Conservation (phyloP, 176 grass and related monocot species). For the Calamus simplicifolius region DNA sequence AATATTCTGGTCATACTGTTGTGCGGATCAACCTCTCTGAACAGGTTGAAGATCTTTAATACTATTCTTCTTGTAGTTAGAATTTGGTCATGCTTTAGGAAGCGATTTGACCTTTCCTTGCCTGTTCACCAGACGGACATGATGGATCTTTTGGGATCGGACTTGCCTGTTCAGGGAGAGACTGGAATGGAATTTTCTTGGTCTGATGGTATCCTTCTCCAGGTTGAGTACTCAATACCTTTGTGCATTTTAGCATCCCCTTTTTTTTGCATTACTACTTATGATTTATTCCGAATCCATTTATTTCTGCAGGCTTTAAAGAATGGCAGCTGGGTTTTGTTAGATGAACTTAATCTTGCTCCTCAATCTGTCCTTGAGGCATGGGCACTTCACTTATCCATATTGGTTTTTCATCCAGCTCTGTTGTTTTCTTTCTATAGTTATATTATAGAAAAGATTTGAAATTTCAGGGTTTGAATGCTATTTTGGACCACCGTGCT, state of each 20-base stretch:
- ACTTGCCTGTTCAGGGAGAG: constrained; percentile 66
- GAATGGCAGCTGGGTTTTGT: constrained; percentile 86
- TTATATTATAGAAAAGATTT: background rate
- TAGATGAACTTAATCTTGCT: constrained; percentile 98
- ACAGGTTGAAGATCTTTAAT: constrained; percentile 29
- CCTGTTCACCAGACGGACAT: constrained; percentile 62
- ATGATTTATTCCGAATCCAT: constrained; percentile 6
- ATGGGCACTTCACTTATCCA: background rate
- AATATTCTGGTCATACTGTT: constrained; percentile 71
- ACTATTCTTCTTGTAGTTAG: background rate
- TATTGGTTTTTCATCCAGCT: background rate
- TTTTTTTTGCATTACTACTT: too few relatives aligned
- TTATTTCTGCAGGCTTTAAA: constrained; percentile 60
- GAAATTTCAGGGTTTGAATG: constrained; percentile 57
- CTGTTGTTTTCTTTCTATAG: constrained; percentile 1
- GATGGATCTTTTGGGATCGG: constrained; percentile 97
- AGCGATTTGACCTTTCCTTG: background rate
- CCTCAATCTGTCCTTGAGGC: constrained; percentile 87
- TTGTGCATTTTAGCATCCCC: too few relatives aligned
- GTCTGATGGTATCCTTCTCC: constrained; percentile 97
- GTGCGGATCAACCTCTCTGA: constrained; percentile 94
- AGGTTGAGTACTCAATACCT: constrained; percentile 13
- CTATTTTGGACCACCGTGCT: constrained; percentile 91
- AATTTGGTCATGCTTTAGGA: background rate
- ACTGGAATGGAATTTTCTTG: constrained; percentile 85